Evolutionary conservation across 371 early-diverging fungal genomes (phyloP), one percentile per base, ranked within the genome.

Genomic region (Apophysomyces sp.): DNA sequence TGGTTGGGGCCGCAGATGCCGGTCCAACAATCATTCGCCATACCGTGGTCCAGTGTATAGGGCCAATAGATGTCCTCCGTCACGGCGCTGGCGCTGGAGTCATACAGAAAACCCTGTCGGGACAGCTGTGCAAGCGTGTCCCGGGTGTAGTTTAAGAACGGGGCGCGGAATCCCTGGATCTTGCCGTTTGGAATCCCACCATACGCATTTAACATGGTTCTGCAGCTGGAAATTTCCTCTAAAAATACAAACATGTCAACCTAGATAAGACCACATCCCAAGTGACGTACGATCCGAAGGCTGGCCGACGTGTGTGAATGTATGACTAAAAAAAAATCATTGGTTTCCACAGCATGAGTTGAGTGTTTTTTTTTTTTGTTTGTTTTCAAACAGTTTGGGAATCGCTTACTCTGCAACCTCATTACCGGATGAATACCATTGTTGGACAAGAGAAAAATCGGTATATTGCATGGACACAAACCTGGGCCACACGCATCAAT

Each of bases 41-140:
- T 65, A 59, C 91, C 91, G 67, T 85, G 68, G 61, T 91, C 89
- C 24, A 91, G 65, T 0, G 90, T 91, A 67, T 91, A 91, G 2
- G 91, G 91, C 88, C 89, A 91, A 58, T 73, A 81, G 1, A 71
- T 67, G 59, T 84, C 82, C 0, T 68, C 67, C 12, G 65, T 63
- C 0, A 72, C 61, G 1, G 88, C 86, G n/a, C 83, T 73, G 13
- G 84, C 74, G 32, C 85, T 84, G 0, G 88, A 85, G 41, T 91
- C 91, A 58, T 89, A 91, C 21, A 57, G 40, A 62, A 89, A 86
- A 2, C 83, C 81, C 66, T 83, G 83, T 52, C 83, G 73, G 2
- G 63, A 71, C 2, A 89, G 51, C 15, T 62, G 68, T 2, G 73
- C 63, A 15, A 89, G 67, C 5, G 86, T 81, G 1, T 75, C 73